Evolutionary conservation across 495 filamentous ascomycete genomes (phyloP).

Genomic region (Cryomyces minteri): DNA sequence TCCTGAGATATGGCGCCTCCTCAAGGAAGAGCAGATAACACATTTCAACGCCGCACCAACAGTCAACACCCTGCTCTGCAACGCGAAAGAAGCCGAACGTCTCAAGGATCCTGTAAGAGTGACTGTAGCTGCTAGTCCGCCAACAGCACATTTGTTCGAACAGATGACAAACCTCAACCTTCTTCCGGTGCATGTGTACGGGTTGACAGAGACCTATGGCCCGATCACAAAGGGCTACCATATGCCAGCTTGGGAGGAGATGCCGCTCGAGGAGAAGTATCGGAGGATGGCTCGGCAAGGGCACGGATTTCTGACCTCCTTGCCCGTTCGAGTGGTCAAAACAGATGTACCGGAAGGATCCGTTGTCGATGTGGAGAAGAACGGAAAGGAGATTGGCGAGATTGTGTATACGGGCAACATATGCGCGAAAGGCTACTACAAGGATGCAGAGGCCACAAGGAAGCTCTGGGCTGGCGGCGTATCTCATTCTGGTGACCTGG

Average conservation of each 20-base stretch:
- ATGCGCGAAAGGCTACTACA: conserved; percentile 80
- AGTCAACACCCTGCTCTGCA: conserved; percentile 85
- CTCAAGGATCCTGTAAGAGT: conserved; percentile 61
- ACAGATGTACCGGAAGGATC: conserved; percentile 45
- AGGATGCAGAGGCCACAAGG: conserved; percentile 68
- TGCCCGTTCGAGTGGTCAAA: conserved; percentile 71
- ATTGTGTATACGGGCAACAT: conserved; percentile 86
- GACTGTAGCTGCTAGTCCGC: conserved; percentile 83
- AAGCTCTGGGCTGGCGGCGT: conserved; percentile 82
- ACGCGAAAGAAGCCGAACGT: conserved; percentile 44
- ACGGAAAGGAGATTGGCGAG: conserved; percentile 87
- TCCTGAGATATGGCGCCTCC: conserved; percentile 68
- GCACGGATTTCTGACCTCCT: conserved; percentile 78
- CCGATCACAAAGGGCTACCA: conserved; percentile 89
- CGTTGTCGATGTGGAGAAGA: conserved; percentile 54
- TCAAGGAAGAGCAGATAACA: conserved; percentile 70
- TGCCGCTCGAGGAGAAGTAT: conserved; percentile 58
- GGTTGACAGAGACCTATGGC: conserved; percentile 88
- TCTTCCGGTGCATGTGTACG: conserved; percentile 86
- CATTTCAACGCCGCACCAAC: conserved; percentile 96
- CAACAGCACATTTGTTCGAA: conserved; percentile 75
- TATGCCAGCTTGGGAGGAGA: conserved; percentile 59
- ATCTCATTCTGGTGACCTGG: conserved; percentile 76
- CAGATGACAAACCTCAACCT: conserved; percentile 81
- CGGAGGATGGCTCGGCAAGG: conserved; percentile 77